Evolutionary conservation across 2,329 filamentous ascomycete species (phyloP), one percentile per base, ranked within the genome.

Genomic region (Arthrobotrys sphaeroides): DNA sequence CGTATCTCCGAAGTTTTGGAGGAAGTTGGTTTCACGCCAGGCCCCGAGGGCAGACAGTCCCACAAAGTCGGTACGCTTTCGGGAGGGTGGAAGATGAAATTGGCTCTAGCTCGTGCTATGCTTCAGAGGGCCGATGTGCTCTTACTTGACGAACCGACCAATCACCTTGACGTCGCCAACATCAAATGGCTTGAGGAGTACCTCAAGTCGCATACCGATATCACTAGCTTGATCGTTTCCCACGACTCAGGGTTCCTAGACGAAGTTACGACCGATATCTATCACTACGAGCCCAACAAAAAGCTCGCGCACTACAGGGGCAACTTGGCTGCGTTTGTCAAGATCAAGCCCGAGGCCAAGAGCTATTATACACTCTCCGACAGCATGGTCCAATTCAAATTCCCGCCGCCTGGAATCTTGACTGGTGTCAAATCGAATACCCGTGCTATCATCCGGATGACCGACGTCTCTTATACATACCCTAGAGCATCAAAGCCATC

Each of bases 41-140:
- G 51, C 0, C 7, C 51, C 12, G 91, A 95, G 78, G 95, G 94
- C 73, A 89, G 93, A 75, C 95, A 98, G 83, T 87, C 90, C 4
- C 89, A 97, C 82, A 92, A 91, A 80, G 95, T 99, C 73, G 95
- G 95, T 79, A 97, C 94, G 18, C 85, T 99, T 36, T 98, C 95
- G 45, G 95, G 95, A 84, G 95, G 95, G 82, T 99, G 95, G 95
- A 98, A 98, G 88, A 99, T 99, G 95, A 99, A 99, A 89, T 86
- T 99, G 77, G 95, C 95, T 78, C 85, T 99, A 83, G 95, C 95
- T 61, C 89, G 95, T 80, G 95, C 95, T 78, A 98, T 99, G 94
- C 87, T 99, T 81, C 92, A 95, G 87, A 91, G 90, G 81, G 94
- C 95, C n/a, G 95, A 99, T 82, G 94, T 99, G 59, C 88, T 99